Conservation (phyloP, 2,329 filamentous ascomycete genomes). For the Ophiostoma piceae region DNA sequence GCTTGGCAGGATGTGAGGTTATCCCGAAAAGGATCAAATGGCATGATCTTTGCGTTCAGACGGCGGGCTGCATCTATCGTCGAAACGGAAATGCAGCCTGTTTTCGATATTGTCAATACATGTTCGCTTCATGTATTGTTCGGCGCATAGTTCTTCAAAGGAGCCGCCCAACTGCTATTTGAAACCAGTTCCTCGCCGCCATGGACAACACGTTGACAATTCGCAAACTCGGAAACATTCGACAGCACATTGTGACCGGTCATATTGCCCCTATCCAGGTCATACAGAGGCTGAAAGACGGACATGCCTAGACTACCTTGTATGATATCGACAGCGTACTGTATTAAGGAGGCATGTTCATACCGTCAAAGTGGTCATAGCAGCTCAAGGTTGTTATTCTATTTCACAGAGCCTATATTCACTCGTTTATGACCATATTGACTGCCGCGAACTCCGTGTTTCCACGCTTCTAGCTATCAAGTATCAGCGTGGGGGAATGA, state of each 20-base stretch:
- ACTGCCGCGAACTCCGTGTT: background rate
- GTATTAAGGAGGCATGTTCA: background rate
- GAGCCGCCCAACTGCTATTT: no score
- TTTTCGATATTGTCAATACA: background rate
- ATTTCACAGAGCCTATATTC: background rate
- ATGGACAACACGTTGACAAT: no score
- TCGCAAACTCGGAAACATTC: background rate
- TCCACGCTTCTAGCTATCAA: background rate
- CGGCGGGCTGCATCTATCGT: background rate
- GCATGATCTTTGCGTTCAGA: background rate
- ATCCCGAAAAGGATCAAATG: background rate
- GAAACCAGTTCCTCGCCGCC: no score
- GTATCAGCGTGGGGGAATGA: background rate
- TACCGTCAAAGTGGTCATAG: background rate
- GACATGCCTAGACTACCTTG: background rate
- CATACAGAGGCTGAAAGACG: background rate
- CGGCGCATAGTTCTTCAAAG: no score
- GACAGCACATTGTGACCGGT: background rate
- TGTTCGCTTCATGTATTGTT: background rate
- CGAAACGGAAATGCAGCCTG: background rate
- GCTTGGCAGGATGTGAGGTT: background rate
- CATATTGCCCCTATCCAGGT: conserved; percentile 7
- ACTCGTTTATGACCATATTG: background rate
- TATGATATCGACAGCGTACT: no score
- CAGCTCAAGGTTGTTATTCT: background rate